Evolutionary conservation across 2,329 filamentous ascomycete genomes (phyloP).

Genomic region (Botrytis elliptica): DNA sequence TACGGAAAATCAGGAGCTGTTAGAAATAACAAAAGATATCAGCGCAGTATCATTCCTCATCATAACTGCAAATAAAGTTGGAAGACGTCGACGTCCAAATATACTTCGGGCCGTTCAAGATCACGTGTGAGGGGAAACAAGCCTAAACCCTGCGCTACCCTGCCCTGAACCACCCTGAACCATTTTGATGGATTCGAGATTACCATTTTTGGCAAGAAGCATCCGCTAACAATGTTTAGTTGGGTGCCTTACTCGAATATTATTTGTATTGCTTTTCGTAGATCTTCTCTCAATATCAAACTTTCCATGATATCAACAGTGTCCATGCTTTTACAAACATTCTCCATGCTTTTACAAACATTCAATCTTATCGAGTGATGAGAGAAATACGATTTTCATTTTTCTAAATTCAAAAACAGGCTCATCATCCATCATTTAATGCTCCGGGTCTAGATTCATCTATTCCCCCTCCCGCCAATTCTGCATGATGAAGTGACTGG

Average conservation of each 20-base stretch:
- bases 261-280: not conserved
- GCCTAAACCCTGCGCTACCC: not conserved
- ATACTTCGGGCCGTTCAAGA: not conserved
- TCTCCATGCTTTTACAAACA: not conserved
- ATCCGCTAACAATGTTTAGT: not conserved
- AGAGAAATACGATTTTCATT: not conserved
- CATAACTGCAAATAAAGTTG: not conserved
- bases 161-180: not conserved
- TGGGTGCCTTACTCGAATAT: not conserved
- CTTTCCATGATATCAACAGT: not conserved
- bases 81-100: no score
- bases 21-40: not conserved
- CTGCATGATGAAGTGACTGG: not conserved
- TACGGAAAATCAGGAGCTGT: not conserved
- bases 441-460: not conserved
- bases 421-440: not conserved
- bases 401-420: not conserved
- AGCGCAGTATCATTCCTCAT: not conserved
- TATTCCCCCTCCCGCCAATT: not conserved
- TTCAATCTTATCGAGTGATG: conserved; percentile 5
- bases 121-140: not conserved
- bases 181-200: not conserved
- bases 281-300: not conserved
- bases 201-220: not conserved
- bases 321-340: not conserved